A percentile compares a stretch with the other conserved stretches of the same genome.
These are phyloP conservation scores for Kwoniella newhampshirensis DNA, from an alignment of 768 basidiomycete genomes.

Conservation along the genomic window DNA sequence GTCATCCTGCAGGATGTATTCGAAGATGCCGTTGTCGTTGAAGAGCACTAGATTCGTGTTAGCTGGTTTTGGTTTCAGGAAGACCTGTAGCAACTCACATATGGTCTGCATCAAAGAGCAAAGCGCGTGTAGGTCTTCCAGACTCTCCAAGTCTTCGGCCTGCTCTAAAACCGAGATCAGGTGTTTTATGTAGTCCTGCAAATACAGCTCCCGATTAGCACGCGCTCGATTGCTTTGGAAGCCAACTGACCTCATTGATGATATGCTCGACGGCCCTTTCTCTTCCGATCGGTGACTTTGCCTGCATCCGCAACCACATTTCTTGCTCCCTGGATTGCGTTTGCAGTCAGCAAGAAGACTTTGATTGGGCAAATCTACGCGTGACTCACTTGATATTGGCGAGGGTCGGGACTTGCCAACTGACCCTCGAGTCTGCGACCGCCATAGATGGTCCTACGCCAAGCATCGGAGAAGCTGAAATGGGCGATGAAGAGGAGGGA, in stretches of 20 bases:
- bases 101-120: conserved; percentile 94
- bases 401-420: conserved; percentile 39
- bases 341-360: conserved; percentile 3
- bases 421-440: conserved; percentile 9
- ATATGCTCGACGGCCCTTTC: conserved; percentile 89
- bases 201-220: no score
- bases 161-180: conserved; percentile 79
- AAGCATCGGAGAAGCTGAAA: conserved; percentile 32
- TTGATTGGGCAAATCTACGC: background rate
- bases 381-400: conserved; percentile 43
- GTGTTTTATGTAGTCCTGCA: conserved; percentile 79
- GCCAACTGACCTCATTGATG: conserved; percentile 52
- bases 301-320: conserved; percentile 55
- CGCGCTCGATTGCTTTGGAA: no score
- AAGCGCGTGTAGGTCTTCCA: conserved; percentile 84
- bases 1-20: conserved; percentile 90
- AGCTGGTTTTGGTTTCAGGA: background rate
- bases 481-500: conserved; percentile 38
- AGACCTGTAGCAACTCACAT: conserved; percentile 59
- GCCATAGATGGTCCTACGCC: conserved; percentile 8
- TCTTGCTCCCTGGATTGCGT: conserved; percentile 36
- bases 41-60: conserved; percentile 66
- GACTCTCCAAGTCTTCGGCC: conserved; percentile 88
- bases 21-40: conserved; percentile 91
- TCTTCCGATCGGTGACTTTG: conserved; percentile 69